Evolutionary conservation across 495 filamentous ascomycete genomes (phyloP), one percentile per base, ranked within the genome.

Genomic region (Penicillium manginii): DNA sequence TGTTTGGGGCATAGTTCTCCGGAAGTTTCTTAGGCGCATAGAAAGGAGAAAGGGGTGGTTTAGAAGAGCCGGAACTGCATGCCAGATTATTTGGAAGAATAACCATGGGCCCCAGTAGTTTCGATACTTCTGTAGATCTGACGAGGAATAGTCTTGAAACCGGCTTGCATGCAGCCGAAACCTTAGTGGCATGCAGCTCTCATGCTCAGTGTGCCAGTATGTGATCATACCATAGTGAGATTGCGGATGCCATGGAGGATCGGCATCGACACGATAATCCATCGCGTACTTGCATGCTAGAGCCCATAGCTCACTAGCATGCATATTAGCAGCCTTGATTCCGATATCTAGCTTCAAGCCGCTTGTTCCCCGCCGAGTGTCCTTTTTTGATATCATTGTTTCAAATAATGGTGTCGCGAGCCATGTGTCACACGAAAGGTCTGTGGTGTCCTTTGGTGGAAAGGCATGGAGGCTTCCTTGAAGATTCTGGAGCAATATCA

Each of bases 41-140:
- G 75, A 78, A 8, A 80, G 57, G 9, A 80, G 63, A 39, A 80
- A 72, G 1, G 77, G 76, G 52, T 80, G 77, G 45, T 78, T 78
- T 12, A 78, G 57, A 2, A 80, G 48, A 54, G 72, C 77, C 3
- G 75, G 69, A 17, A 78, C 74, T 3, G 77, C 71, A 60, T 77
- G 75, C 62, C 71, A 80, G 1, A 71, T 58, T 4, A 78, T 62
- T 53, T 80, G 77, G 21, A 75, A 66, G 42, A 77, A 78, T 9
- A 80, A 54, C 74, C 75, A 80, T 11, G 77, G 76, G 0, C 70
- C 70, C 76, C 77, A 80, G 52, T 77, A 79, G 33, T 74, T 70
- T 3, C 77, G 69, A 53, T 68, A 65, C 12, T 67, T 55, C 18
- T 76, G 63, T 21, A 80, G 60, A 14, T 75, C 68, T 3, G 64